Conservation (phyloP, 345 rosid genomes). For the Angophora floribunda region DNA sequence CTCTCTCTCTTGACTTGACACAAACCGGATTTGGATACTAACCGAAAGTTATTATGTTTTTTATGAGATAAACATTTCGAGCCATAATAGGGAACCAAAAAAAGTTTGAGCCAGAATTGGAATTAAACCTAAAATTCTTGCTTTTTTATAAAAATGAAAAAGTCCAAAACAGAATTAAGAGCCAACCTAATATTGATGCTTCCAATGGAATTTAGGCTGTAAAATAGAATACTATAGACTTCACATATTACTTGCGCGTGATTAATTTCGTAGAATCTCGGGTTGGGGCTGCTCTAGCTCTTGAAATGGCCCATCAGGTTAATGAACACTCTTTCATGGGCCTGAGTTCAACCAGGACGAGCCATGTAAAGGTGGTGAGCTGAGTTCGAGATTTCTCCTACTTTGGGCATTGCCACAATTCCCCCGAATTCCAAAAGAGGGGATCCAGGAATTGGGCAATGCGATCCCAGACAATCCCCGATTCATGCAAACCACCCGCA, state of each 20-base stretch:
- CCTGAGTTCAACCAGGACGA: neutral
- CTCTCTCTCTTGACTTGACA: neutral
- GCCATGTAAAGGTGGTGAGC: neutral
- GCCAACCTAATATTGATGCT: neutral
- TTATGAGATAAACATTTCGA: neutral
- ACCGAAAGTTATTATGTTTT: neutral
- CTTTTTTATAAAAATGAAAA: neutral
- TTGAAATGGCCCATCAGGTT: neutral
- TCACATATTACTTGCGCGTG: neutral
- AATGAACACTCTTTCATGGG: neutral
- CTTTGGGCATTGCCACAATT: neutral
- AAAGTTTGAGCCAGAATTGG: neutral
- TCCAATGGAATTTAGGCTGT: neutral
- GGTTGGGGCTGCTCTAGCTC: neutral
- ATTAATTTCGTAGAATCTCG: neutral
- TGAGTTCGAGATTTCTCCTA: neutral
- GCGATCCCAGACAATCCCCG: neutral
- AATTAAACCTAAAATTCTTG: neutral
- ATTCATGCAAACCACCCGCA: neutral
- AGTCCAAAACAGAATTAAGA: neutral
- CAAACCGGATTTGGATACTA: neutral
- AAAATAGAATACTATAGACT: neutral
- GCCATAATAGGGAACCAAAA: neutral
- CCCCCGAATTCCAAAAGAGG: neutral
- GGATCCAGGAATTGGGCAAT: neutral